Conservation (phyloP, 495 filamentous ascomycete genomes). For the Penicillium goetzii region DNA sequence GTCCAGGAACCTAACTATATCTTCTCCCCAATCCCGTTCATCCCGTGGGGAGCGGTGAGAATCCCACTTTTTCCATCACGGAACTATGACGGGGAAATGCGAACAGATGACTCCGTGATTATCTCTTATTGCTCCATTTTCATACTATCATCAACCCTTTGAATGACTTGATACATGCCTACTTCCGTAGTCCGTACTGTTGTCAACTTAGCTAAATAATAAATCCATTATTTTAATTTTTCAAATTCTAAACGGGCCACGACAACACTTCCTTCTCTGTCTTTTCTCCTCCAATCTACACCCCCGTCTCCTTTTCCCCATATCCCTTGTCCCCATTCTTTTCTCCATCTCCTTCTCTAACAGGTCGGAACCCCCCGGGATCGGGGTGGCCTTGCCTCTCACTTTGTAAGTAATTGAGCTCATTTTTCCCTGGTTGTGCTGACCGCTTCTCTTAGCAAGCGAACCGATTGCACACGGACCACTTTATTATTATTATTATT, state of each 20-base stretch:
- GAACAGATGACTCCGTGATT: neutral
- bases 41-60: slow-evolving; percentile 3
- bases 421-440: slow-evolving; percentile 7
- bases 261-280: neutral
- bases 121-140: neutral
- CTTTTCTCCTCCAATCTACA: neutral
- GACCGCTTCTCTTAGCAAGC: slow-evolving; percentile 27
- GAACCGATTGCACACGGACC: slow-evolving; percentile 17
- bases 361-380: slow-evolving; percentile 27
- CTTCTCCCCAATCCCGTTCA: neutral
- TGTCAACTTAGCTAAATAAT: neutral
- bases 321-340: neutral
- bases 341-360: neutral
- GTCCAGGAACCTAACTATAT: no score
- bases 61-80: slow-evolving; percentile 4
- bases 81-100: slow-evolving; percentile 1
- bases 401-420: neutral
- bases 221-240: neutral
- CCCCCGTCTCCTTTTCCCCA: neutral
- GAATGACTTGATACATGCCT: no score
- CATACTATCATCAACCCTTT: no score
- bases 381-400: slow-evolving; percentile 6
- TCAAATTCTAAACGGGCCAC: slow-evolving; percentile 1
- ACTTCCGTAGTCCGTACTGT: neutral
- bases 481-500: slow-evolving; percentile 2